Evolutionary conservation across 805 yeast species (phyloP), one percentile per base, ranked within the genome.

Genomic region (Kuraishia piskuri): DNA sequence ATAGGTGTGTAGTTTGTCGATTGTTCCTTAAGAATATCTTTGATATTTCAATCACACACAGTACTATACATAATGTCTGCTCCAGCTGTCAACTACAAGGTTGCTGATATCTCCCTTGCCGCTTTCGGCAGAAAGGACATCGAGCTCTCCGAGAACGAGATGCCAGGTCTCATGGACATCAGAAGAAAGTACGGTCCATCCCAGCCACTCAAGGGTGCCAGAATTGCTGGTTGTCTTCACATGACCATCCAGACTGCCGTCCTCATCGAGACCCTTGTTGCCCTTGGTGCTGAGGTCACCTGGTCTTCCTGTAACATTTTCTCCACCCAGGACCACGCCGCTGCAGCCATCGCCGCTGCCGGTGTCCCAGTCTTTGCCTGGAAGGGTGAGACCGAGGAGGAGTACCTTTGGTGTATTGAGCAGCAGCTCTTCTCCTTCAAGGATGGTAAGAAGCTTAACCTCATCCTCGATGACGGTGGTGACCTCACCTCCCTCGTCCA

Each of bases 321-420:
- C 86, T 91, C 98, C 65, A 92, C 99, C 63, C 99, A 92, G 81
- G 99, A 92, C 78, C 98, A 92, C 74, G 98, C 98, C 65, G 98
- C 99, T 67, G 97, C 99, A 69, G 98, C 98, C 67, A 94, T 92
- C 74, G 99, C 99, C 66, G 99, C 98, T 64, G 75, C 97, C 63
- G 99, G 99, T 79, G 95, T 92, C 57, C 98, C 99, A 70, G 99
- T 92, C 62, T 92, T 90, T 66, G 99, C 99, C 68, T 92, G 99
- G 99, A 92, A 92, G 84, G 98, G 99, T 74, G 98, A 92, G 84
- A 90, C 98, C 75, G 99, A 92, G 77, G 98, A 92, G 82, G 99
- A 92, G 81, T 94, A 92, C 84, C 71, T 83, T 70, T 92, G 99
- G 99, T 92, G 99, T 84, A 89, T 92, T 67, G 97, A 94, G 81